A percentile compares a stretch with the other conserved stretches of the same genome.
phyloP scores from a whole-genome alignment of 306 rosid genomes.

The Gastrolobium bilobum region DNA sequence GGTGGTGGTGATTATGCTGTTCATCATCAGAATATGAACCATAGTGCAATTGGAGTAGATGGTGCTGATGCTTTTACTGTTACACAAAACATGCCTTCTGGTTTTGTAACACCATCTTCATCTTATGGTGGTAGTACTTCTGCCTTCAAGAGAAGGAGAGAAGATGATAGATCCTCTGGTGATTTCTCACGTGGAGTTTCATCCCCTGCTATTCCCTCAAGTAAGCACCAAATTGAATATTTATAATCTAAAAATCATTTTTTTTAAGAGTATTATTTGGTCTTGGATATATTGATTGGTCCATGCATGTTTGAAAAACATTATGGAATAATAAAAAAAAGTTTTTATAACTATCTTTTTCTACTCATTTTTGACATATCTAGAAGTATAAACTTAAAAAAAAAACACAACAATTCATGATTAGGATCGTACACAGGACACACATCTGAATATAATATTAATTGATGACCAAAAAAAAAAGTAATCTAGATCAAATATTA shows the following conservation, averaged over 20 bases:
- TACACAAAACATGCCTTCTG: constrained; percentile 15
- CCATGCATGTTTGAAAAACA: not conserved
- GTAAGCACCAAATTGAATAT: constrained; percentile 42
- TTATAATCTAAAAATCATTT: not conserved
- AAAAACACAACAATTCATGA: not conserved
- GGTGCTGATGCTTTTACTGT: not conserved
- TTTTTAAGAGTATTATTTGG: not conserved
- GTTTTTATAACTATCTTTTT: not conserved
- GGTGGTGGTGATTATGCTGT: not conserved
- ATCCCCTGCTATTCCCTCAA: constrained; percentile 42
- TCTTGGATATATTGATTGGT: constrained; percentile 15
- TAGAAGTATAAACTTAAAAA: not conserved
- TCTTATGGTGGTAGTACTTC: constrained; percentile 34
- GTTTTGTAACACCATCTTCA: constrained; percentile 43
- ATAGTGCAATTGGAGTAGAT: not conserved
- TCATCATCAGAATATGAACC: not conserved
- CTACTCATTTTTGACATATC: not conserved
- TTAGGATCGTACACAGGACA: not conserved
- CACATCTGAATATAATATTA: not conserved
- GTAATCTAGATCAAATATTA: not conserved
- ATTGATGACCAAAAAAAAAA: not conserved
- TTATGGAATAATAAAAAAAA: not conserved
- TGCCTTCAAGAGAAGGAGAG: constrained; percentile 54
- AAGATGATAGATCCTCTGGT: constrained; percentile 37
- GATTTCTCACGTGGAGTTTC: constrained; percentile 34